A percentile compares a stretch with the other conserved stretches of the same genome.
phyloP scores from a whole-genome alignment of 352 stramenopile species.

The Phytophthora cryptogea region DNA sequence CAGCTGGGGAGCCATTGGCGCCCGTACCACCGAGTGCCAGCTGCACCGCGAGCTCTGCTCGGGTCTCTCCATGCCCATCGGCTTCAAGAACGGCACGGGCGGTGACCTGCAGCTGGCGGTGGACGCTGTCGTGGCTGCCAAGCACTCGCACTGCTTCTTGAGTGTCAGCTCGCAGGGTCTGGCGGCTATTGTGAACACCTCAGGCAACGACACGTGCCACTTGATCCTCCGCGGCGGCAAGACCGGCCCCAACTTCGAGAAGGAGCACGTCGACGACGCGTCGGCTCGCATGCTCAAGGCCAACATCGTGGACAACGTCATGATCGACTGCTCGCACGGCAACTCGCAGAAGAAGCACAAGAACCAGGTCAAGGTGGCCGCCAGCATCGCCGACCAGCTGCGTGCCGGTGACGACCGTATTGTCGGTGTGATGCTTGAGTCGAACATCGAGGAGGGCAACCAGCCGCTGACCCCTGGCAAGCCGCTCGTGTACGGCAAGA shows the following conservation, averaged over 20 bases:
- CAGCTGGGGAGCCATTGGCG: conserved; percentile 91
- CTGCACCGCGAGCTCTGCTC: conserved; percentile 90
- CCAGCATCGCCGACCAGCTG: conserved; percentile 75
- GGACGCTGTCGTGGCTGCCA: conserved; percentile 80
- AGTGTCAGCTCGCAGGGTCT: conserved; percentile 88
- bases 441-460: conserved; percentile 83
- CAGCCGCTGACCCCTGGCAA: conserved; percentile 77
- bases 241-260: conserved; percentile 84
- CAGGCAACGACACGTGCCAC: conserved; percentile 88
- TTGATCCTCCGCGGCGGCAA: conserved; percentile 89
- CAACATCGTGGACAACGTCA: conserved; percentile 83
- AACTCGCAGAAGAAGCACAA: conserved; percentile 91
- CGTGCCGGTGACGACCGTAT: conserved; percentile 76
- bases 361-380: conserved; percentile 82
- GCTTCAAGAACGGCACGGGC: conserved; percentile 92
- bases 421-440: conserved; percentile 90
- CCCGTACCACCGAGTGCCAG: conserved; percentile 89
- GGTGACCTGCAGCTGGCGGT: conserved; percentile 87
- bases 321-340: conserved; percentile 92
- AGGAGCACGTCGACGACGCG: conserved; percentile 81
- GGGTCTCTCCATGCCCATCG: conserved; percentile 90
- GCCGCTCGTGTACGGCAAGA: conserved; percentile 89
- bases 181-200: conserved; percentile 87
- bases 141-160: conserved; percentile 88
- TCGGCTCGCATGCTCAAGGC: conserved; percentile 85